These are phyloP conservation scores for Leptoxyphium fumago DNA, from an alignment of 2,329 filamentous ascomycete genomes.

Conservation along the genomic window DNA sequence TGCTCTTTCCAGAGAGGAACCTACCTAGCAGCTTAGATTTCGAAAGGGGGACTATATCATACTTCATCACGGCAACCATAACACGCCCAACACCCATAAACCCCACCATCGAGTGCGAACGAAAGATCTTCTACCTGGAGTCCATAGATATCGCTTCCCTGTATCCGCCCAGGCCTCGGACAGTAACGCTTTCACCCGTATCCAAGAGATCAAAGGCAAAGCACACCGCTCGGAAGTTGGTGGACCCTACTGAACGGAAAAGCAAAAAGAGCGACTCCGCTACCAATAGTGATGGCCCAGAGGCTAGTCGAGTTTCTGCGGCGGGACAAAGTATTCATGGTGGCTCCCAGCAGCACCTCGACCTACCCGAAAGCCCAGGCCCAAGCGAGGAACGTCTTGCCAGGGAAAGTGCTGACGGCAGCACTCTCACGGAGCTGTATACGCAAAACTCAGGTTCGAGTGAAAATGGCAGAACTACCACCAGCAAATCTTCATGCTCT, in stretches of 20 bases:
- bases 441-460: constrained; percentile 26
- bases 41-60: constrained; percentile 83
- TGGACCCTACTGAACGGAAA: constrained; percentile 13
- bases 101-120: constrained; percentile 64
- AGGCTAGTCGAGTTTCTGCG: constrained; percentile 14
- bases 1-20: constrained; percentile 52
- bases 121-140: constrained; percentile 66
- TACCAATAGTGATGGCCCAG: constrained; percentile 10
- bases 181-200: constrained; percentile 78
- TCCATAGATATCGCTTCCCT: constrained; percentile 72
- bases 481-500: constrained; percentile 39
- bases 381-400: constrained; percentile 32
- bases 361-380: constrained; percentile 26
- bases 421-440: constrained; percentile 28
- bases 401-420: constrained; percentile 15
- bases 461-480: constrained; percentile 34
- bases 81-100: constrained; percentile 76
- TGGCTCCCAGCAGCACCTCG: constrained; percentile 7
- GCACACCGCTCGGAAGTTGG: constrained; percentile 27
- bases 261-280: constrained; percentile 11
- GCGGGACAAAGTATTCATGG: constrained; percentile 15
- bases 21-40: constrained; percentile 97
- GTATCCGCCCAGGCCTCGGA: constrained; percentile 57
- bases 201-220: constrained; percentile 54
- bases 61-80: constrained; percentile 76